Evolutionary conservation across 1,139 yeast genomes (phyloP).

Genomic region (Candida gigantensis): DNA sequence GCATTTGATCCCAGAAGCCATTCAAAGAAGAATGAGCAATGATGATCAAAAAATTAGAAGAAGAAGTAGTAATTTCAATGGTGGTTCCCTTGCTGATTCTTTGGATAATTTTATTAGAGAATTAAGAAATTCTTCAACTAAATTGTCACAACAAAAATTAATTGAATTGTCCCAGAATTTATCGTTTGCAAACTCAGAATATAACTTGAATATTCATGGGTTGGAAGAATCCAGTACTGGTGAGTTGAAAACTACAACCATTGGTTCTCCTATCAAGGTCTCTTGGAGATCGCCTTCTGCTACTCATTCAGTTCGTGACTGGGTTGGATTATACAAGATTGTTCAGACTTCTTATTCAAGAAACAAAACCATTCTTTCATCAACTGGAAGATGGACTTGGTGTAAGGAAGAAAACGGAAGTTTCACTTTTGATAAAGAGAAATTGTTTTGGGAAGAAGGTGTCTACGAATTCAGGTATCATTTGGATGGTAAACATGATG

Average conservation of each 20-base stretch:
- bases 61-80: conserved; percentile 19
- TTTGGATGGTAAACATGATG: conserved; percentile 68
- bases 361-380: conserved; percentile 60
- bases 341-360: conserved; percentile 62
- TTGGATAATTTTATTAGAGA: conserved; percentile 44
- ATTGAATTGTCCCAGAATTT: conserved; percentile 44
- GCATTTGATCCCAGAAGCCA: conserved; percentile 45
- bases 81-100: conserved; percentile 35
- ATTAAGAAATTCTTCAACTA: conserved; percentile 33
- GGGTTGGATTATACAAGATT: conserved; percentile 79
- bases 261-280: conserved; percentile 59
- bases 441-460: conserved; percentile 70
- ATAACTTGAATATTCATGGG: conserved; percentile 28
- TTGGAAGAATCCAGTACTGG: conserved; percentile 20
- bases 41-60: conserved; percentile 22
- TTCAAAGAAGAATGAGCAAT: conserved; percentile 35
- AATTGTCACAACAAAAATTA: conserved; percentile 39
- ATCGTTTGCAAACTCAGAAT: conserved; percentile 41
- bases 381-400: conserved; percentile 73
- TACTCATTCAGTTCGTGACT: conserved; percentile 50
- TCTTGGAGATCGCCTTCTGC: conserved; percentile 56
- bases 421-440: conserved; percentile 51
- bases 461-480: conserved; percentile 79
- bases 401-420: conserved; percentile 47
- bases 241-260: conserved; percentile 25